Conservation (phyloP, 495 filamentous ascomycete species). For the Bacidia rubella region DNA sequence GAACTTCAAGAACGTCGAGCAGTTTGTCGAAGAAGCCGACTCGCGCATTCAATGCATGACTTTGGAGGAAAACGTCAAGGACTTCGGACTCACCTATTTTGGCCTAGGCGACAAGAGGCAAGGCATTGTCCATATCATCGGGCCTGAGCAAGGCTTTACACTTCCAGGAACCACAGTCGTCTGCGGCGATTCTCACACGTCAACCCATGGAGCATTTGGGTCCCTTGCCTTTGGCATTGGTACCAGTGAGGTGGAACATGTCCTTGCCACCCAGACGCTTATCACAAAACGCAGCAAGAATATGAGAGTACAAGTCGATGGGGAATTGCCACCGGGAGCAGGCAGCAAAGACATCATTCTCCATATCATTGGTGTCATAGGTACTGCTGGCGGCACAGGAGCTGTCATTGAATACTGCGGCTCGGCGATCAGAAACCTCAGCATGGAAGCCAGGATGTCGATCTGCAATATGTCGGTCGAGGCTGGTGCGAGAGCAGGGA, state of each 20-base stretch:
- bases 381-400: slow-evolving; percentile 88
- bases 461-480: slow-evolving; percentile 99
- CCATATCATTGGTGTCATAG: slow-evolving; percentile 85
- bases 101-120: slow-evolving; percentile 92
- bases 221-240: slow-evolving; percentile 94
- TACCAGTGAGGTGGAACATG: slow-evolving; percentile 96
- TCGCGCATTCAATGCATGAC: slow-evolving; percentile 88
- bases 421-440: slow-evolving; percentile 74
- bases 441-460: slow-evolving; percentile 97
- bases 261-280: slow-evolving; percentile 87
- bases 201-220: slow-evolving; percentile 94
- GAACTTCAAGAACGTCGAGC: slow-evolving; percentile 68
- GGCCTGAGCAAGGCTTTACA: slow-evolving; percentile 98
- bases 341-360: slow-evolving; percentile 95
- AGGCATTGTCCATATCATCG: slow-evolving; percentile 97
- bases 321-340: slow-evolving; percentile 77
- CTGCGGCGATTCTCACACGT: slow-evolving; percentile 95
- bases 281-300: slow-evolving; percentile 95
- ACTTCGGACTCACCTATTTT: slow-evolving; percentile 94
- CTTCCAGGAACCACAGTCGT: slow-evolving; percentile 94
- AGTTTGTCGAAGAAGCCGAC: slow-evolving; percentile 87
- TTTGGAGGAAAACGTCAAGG: slow-evolving; percentile 92
- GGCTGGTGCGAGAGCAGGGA: slow-evolving; percentile 85
- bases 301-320: slow-evolving; percentile 93
- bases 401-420: slow-evolving; percentile 95